phyloP scores from a whole-genome alignment of 805 yeast species.

The Saccharomycopsis amapae region DNA sequence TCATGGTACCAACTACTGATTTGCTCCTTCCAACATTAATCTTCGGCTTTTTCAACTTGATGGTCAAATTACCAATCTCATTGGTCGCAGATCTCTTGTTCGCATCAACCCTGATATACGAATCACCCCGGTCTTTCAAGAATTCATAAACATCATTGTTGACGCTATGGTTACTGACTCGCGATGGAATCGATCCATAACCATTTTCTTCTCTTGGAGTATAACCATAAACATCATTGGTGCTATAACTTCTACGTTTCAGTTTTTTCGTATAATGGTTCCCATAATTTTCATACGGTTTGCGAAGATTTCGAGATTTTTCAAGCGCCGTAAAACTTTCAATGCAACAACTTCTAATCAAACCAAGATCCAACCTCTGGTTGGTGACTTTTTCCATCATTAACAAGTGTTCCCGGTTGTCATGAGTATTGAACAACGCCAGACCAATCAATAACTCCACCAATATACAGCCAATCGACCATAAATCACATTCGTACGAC shows the following conservation, averaged over 20 bases:
- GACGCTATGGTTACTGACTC: not conserved
- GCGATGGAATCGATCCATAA: constrained; percentile 16
- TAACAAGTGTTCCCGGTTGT: constrained; percentile 87
- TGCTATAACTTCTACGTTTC: constrained; percentile 3
- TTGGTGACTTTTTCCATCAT: constrained; percentile 84
- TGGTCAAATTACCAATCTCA: not conserved
- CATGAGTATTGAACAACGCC: constrained; percentile 91
- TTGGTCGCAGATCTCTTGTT: not conserved
- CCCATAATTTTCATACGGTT: constrained; percentile 15
- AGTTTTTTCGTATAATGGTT: constrained; percentile 9
- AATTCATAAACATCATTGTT: constrained; percentile 8
- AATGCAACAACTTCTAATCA: constrained; percentile 28
- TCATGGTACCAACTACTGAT: too few species aligned
- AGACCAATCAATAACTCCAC: constrained; percentile 91
- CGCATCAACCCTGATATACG: constrained; percentile 1
- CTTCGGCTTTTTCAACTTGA: not conserved
- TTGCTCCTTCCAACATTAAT: not conserved
- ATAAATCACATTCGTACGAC: constrained; percentile 94
- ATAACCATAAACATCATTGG: not conserved
- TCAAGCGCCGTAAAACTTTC: not conserved
- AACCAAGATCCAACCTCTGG: constrained; percentile 36
- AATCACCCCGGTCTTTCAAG: constrained; percentile 13
- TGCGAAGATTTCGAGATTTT: constrained; percentile 1
- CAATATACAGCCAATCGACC: constrained; percentile 93
- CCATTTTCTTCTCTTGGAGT: constrained; percentile 6